Conservation (phyloP, 192 early-diverging fungal species). For the Gryganskiella cystojenkinii region DNA sequence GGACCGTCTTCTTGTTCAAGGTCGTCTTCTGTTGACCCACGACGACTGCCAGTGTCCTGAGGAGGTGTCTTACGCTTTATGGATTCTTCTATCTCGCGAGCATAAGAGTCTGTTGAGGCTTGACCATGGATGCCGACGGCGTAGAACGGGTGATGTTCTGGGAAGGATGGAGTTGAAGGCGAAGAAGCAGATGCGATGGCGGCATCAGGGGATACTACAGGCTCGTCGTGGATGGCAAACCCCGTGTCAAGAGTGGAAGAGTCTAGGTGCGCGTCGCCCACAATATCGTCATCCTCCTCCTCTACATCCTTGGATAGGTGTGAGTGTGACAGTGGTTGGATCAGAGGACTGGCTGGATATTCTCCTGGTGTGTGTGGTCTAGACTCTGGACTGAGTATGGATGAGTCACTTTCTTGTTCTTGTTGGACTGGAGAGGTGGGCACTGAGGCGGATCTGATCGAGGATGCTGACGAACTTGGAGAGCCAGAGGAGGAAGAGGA, state of each 20-base stretch:
- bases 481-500: constrained; percentile 1
- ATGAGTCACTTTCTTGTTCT: neutral
- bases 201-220: neutral
- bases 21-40: no score
- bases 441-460: neutral
- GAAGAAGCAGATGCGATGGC: neutral
- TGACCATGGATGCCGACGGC: constrained; percentile 13
- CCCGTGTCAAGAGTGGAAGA: no score
- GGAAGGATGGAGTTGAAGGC: neutral
- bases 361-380: no score
- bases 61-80: neutral
- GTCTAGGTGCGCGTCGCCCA: no score
- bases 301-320: neutral
- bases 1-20: no score
- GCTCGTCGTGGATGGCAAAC: no score
- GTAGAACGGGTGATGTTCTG: constrained; percentile 13
- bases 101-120: constrained; percentile 12
- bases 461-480: no score
- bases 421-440: neutral
- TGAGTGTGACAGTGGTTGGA: no score
- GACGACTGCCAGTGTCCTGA: neutral
- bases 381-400: no score
- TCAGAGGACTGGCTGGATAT: no score
- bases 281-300: neutral
- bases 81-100: constrained; percentile 15